Conservation (phyloP, 441 rosid species). For the Populus tomentosa region DNA sequence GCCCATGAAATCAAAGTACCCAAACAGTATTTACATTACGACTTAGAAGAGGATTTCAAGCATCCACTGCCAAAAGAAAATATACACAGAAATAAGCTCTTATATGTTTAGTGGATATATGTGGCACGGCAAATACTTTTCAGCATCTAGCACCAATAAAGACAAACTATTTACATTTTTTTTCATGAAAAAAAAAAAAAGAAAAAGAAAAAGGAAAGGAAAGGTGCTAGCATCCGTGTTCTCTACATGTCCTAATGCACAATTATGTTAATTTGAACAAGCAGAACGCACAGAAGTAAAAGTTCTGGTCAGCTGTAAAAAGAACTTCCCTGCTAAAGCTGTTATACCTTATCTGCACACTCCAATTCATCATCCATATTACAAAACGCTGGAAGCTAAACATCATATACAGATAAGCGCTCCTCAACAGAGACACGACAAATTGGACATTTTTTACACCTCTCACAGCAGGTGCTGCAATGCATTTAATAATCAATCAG, state of each 20-base stretch:
- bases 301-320: conserved; percentile 16
- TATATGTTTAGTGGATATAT: background rate
- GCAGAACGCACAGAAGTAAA: background rate
- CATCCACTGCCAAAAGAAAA: background rate
- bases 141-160: background rate
- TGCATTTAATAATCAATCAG: conserved; percentile 18
- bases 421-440: conserved; percentile 76
- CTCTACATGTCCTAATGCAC: conserved; percentile 4
- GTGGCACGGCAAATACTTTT: background rate
- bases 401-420: conserved; percentile 84
- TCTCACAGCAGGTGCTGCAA: conserved; percentile 82
- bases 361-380: conserved; percentile 2
- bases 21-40: background rate
- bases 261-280: conserved; percentile 16
- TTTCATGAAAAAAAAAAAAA: background rate
- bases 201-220: background rate
- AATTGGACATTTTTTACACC: conserved; percentile 88
- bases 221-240: background rate
- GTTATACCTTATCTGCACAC: conserved; percentile 11
- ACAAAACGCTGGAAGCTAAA: conserved; percentile 42
- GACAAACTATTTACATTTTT: conserved; percentile 18
- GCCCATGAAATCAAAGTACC: background rate
- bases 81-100: conserved; percentile 4
- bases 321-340: conserved; percentile 20
- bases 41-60: background rate